Percentiles rank a stretch among this genome's conserved stretches.
Conservation (phyloP, 352 stramenopile genomes). For the Globisporangium rhizosaccharum region DNA sequence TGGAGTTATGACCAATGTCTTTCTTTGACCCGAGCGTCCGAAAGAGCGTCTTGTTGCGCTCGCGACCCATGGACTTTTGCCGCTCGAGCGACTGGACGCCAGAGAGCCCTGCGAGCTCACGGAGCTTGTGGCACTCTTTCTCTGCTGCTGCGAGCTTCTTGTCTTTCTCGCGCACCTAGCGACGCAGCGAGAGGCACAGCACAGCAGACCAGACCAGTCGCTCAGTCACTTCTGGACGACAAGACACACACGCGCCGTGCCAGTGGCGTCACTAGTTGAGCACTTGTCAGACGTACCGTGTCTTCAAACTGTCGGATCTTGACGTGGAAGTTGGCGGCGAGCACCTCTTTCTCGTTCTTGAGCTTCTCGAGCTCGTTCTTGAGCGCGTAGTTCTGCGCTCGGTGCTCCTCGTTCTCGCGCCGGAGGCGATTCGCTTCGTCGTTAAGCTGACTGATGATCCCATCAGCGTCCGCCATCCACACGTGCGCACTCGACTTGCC, state of each 20-base stretch:
- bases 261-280: background rate
- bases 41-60: conserved; percentile 54
- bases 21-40: conserved; percentile 77
- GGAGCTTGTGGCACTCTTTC: conserved; percentile 66
- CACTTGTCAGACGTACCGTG: conserved; percentile 21
- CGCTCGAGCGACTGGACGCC: conserved; percentile 17
- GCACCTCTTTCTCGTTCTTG: conserved; percentile 74
- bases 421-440: conserved; percentile 64
- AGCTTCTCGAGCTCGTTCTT: conserved; percentile 56
- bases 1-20: conserved; percentile 27
- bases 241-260: background rate
- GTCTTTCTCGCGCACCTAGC: conserved; percentile 73
- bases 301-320: conserved; percentile 80
- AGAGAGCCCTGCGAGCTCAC: conserved; percentile 33
- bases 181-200: background rate
- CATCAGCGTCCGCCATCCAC: conserved; percentile 84
- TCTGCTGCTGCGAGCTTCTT: conserved; percentile 73
- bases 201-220: background rate
- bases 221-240: background rate
- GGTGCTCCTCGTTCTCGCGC: conserved; percentile 74
- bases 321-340: conserved; percentile 72
- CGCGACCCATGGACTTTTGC: conserved; percentile 33
- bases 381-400: conserved; percentile 30
- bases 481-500: conserved; percentile 63
- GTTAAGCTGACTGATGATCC: conserved; percentile 76